Percentiles rank a stretch among this genome's conserved stretches.
These are phyloP conservation scores for Mucuna pruriens DNA, from an alignment of 306 rosid species.

Conservation along the genomic window DNA sequence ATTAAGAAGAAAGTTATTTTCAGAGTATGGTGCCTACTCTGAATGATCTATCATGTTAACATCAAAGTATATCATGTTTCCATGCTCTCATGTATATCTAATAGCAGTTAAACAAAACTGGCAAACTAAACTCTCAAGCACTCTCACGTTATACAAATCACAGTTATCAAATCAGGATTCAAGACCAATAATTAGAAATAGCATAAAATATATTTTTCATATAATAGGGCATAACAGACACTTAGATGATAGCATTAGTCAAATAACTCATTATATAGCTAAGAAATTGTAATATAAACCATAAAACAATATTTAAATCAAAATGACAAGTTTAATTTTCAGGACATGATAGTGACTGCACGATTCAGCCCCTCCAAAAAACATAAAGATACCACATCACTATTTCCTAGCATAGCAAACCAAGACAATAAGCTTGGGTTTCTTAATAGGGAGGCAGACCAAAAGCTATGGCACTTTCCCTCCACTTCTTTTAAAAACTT, in stretches of 20 bases:
- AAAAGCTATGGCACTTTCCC: neutral
- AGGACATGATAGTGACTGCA: neutral
- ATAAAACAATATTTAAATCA: neutral
- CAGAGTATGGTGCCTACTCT: neutral
- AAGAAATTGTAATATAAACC: neutral
- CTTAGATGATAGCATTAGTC: neutral
- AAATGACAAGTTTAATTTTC: neutral
- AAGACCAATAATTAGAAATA: neutral
- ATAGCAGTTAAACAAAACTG: conserved; percentile 1
- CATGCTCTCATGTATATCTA: conserved; percentile 14
- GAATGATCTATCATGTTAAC: conserved; percentile 12
- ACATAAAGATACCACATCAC: neutral
- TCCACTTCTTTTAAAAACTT: neutral
- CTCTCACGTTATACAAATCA: conserved; percentile 10
- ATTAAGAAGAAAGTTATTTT: conserved; percentile 4
- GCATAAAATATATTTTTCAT: neutral
- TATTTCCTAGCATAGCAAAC: neutral
- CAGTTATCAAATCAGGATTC: neutral
- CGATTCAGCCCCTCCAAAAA: neutral
- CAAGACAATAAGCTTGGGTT: neutral
- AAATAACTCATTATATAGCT: neutral
- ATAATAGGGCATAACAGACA: neutral
- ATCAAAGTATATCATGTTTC: neutral
- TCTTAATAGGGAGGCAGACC: neutral
- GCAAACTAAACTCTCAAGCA: conserved; percentile 12